phyloP scores from a whole-genome alignment of 306 rosid species.

The Spatholobus suberectus region DNA sequence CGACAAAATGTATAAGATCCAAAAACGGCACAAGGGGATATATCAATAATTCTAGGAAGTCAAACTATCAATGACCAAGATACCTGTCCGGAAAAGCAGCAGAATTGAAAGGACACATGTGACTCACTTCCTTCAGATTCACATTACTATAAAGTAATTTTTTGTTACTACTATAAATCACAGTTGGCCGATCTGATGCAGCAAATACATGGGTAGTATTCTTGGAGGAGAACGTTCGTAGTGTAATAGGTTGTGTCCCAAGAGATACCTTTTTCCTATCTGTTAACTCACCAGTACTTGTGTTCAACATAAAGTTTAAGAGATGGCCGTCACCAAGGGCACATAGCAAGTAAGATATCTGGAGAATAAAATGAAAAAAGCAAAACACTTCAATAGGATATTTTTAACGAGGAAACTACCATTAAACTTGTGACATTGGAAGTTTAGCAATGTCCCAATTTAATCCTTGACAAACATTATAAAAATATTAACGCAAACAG shows the following conservation, averaged over 20 bases:
- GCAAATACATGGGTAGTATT: conserved; percentile 95
- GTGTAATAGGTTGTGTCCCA: conserved; percentile 98
- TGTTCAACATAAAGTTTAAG: conserved; percentile 83
- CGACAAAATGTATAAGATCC: conserved; percentile 29
- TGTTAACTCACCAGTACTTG: conserved; percentile 78
- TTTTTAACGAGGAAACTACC: not conserved
- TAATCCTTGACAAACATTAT: conserved; percentile 4
- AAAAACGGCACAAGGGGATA: conserved; percentile 12
- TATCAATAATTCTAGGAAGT: conserved; percentile 11
- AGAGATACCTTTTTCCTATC: conserved; percentile 98
- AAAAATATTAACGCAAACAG: conserved; percentile 14
- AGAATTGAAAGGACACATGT: conserved; percentile 99
- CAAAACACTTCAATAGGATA: not conserved
- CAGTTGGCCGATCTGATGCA: conserved; percentile 98
- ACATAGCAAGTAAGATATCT: conserved; percentile 91
- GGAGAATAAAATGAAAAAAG: conserved; percentile 41
- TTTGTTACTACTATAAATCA: conserved; percentile 97
- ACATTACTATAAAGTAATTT: conserved; percentile 94
- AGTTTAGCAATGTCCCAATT: not conserved
- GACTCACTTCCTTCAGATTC: conserved; percentile 96
- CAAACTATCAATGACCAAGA: conserved; percentile 4
- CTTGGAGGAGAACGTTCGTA: conserved; percentile 96
- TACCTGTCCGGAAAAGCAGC: conserved; percentile 99
- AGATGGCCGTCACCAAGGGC: conserved; percentile 99
- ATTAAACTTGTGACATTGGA: not conserved